Percentiles rank a stretch among this genome's conserved stretches.
phyloP scores from a whole-genome alignment of 495 filamentous ascomycete genomes.

The Copromyces sp. region DNA sequence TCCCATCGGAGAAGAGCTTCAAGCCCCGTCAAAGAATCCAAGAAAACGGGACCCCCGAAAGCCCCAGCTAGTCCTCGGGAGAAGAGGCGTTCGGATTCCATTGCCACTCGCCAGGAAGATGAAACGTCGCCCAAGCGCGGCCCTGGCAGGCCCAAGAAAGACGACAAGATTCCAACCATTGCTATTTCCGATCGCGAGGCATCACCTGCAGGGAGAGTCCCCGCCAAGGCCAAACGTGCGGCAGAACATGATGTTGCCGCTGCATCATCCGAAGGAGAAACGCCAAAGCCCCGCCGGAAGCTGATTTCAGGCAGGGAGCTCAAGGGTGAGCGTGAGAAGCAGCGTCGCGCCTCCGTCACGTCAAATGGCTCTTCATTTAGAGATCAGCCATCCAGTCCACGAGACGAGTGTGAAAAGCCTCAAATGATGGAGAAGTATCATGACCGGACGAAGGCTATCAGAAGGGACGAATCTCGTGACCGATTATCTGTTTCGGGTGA shows the following conservation, averaged over 20 bases:
- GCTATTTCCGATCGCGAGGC: conserved; percentile 44
- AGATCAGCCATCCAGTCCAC: conserved; percentile 27
- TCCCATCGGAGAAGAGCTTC: conserved; percentile 39
- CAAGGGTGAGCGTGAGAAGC: conserved; percentile 45
- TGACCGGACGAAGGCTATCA: conserved; percentile 40
- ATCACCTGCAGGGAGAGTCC: conserved; percentile 33
- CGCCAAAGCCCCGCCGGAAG: conserved; percentile 47
- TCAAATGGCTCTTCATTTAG: conserved; percentile 36
- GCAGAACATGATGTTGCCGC: conserved; percentile 37
- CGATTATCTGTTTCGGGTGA: conserved; percentile 38
- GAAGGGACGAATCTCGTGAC: conserved; percentile 47
- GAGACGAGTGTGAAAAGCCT: conserved; percentile 32
- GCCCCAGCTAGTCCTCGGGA: conserved; percentile 31
- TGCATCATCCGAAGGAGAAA: conserved; percentile 42
- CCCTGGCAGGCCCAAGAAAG: conserved; percentile 38
- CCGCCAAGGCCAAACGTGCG: conserved; percentile 31
- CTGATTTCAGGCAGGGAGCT: conserved; percentile 50
- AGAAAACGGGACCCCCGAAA: conserved; percentile 23
- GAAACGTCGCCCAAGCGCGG: conserved; percentile 37
- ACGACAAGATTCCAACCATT: conserved; percentile 33
- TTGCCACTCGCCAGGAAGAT: conserved; percentile 28
- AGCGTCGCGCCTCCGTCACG: conserved; percentile 37
- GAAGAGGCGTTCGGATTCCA: conserved; percentile 29
- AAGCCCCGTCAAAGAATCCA: conserved; percentile 38
- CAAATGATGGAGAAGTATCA: conserved; percentile 36